Evolutionary conservation across 495 filamentous ascomycete species (phyloP).

Genomic region (Copromyces sp.): DNA sequence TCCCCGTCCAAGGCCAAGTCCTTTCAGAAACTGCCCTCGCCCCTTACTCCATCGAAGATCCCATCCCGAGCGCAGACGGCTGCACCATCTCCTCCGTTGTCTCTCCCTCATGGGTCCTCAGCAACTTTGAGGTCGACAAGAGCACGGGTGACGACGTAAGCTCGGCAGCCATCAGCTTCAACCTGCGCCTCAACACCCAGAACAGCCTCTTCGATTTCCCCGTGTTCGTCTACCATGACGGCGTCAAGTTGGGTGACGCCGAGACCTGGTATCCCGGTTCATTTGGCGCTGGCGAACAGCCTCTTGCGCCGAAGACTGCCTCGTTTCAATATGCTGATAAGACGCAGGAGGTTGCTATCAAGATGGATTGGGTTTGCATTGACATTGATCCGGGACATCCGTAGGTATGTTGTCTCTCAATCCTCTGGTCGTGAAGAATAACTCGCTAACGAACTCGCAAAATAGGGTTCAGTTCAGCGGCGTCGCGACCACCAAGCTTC

Average conservation of each 20-base stretch:
- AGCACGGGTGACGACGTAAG: slow-evolving; percentile 1
- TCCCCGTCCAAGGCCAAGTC: slow-evolving; percentile 5
- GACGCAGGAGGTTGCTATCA: slow-evolving; percentile 6
- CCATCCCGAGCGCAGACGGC: slow-evolving; percentile 10
- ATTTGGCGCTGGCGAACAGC: slow-evolving; percentile 9
- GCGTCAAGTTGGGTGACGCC: neutral
- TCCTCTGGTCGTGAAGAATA: neutral
- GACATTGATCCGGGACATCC: slow-evolving; percentile 16
- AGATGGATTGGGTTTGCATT: slow-evolving; percentile 19
- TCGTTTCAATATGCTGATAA: slow-evolving; percentile 8
- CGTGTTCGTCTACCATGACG: slow-evolving; percentile 4
- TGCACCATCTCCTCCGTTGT: slow-evolving; percentile 23
- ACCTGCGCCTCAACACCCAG: slow-evolving; percentile 16
- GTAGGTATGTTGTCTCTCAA: slow-evolving; percentile 12
- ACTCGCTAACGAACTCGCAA: neutral
- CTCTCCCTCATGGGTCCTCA: slow-evolving; percentile 15
- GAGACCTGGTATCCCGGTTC: slow-evolving; percentile 15
- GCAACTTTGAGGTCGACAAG: slow-evolving; percentile 12
- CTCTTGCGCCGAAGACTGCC: slow-evolving; percentile 12
- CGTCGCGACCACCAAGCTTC: slow-evolving; percentile 11
- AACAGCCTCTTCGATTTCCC: slow-evolving; percentile 11
- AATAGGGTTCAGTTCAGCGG: slow-evolving; percentile 16
- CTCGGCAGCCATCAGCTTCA: slow-evolving; percentile 13
- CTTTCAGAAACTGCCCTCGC: slow-evolving; percentile 6
- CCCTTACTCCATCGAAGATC: slow-evolving; percentile 21